phyloP scores from a whole-genome alignment of 768 basidiomycete species.

The Trametes maxima region DNA sequence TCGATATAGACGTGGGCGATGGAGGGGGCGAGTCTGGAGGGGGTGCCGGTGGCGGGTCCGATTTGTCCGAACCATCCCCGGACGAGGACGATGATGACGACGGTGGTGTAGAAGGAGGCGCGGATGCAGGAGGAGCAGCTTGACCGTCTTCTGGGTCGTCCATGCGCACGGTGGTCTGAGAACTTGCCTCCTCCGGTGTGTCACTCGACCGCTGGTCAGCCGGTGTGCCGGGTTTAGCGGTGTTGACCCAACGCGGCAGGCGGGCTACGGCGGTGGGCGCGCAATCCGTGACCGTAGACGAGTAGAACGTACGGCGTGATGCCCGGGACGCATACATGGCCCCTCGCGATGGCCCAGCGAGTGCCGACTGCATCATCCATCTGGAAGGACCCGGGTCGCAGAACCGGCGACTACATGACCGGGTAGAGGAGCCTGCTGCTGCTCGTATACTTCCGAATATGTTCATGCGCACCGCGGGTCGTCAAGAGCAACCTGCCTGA shows the following conservation, averaged over 20 bases:
- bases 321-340: slow-evolving; percentile 2
- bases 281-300: slow-evolving; percentile 31
- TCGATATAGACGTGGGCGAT: slow-evolving; percentile 64
- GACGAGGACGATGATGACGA: slow-evolving; percentile 47
- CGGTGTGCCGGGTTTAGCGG: slow-evolving; percentile 19
- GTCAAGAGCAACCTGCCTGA: slow-evolving; percentile 10
- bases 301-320: slow-evolving; percentile 30
- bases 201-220: slow-evolving; percentile 17
- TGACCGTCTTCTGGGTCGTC: slow-evolving; percentile 31
- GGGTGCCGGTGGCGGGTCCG: slow-evolving; percentile 44
- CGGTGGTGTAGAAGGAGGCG: slow-evolving; percentile 37
- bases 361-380: slow-evolving; percentile 1
- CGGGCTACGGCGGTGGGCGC: slow-evolving; percentile 26
- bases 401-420: slow-evolving; percentile 29
- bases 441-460: slow-evolving; percentile 28
- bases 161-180: slow-evolving; percentile 20
- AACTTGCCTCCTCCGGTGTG: slow-evolving; percentile 11
- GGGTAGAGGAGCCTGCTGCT: slow-evolving; percentile 24
- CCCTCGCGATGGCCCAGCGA: slow-evolving; percentile 2
- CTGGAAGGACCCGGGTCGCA: slow-evolving; percentile 31
- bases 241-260: slow-evolving; percentile 39
- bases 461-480: slow-evolving; percentile 27
- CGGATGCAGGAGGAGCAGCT: slow-evolving; percentile 33
- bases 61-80: slow-evolving; percentile 40
- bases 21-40: slow-evolving; percentile 40